Evolutionary conservation across 2,329 filamentous ascomycete species (phyloP), one percentile per base, ranked within the genome.

Genomic region (Hypomyces perniciosus): DNA sequence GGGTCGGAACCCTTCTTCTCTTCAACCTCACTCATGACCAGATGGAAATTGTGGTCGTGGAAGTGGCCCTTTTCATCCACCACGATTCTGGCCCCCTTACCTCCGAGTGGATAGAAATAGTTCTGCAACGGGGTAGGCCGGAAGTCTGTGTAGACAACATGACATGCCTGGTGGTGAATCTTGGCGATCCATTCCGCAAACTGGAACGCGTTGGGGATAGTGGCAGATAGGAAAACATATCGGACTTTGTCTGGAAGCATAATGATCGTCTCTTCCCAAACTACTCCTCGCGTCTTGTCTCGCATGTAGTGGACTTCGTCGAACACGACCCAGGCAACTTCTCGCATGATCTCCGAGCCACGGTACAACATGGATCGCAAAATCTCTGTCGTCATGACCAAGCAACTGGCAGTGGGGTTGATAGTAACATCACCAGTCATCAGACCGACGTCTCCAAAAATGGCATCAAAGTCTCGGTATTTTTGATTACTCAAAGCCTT

Each of bases 351-450:
- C 73, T 99, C 93, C 0, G 93, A 97, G 54, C 93, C 93, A 59
- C 93, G 83, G 70, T 99, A 99, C 71, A 99, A 68, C 93, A 99
- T 99, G 13, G 92, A 97, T 44, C 93, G 86, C 65, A 99, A 71
- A 90, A 99, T 99, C 74, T 99, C 93, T 1, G 93, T 99, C 1
- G 93, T 99, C 93, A 99, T 99, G 63, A 99, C 93, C 52, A 99
- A 76, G 68, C 93, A 99, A 54, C 91, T 97, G 10, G 93, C 93
- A 4, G 93, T 97, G 4, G 95, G 95, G 68, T 99, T 99, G 71
- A 99, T 99, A 27, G 93, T 99, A 56, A 97, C 92, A 79, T 99
- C 93, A 64, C 93, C 93, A 5, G 93, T 99, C 92, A 99, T 97
- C 55, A 99, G 77, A 52, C 93, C 93, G 46, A 96, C 92, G 65